Percentiles rank a stretch among this genome's conserved stretches.
Conservation (phyloP, 345 rosid genomes). For the Acer campestre region DNA sequence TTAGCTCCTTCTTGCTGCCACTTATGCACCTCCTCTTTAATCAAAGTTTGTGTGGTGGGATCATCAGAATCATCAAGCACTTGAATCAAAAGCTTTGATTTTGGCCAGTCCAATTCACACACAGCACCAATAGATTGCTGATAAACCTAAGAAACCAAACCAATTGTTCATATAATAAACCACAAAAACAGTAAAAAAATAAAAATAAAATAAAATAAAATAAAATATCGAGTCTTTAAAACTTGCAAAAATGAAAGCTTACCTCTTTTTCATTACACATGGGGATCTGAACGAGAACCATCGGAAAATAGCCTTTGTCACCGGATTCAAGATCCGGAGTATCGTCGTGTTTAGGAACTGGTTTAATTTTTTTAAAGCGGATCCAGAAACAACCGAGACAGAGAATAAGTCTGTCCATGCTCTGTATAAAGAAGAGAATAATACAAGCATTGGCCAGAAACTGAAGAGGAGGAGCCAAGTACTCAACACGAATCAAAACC, state of each 20-base stretch:
- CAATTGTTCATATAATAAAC: not conserved
- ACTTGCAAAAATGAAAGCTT: not conserved
- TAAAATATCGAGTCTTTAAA: too few species aligned
- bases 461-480: conserved; percentile 91
- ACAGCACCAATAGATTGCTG: conserved; percentile 93
- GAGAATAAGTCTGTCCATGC: conserved; percentile 77
- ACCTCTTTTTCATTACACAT: conserved; percentile 99
- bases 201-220: too few species aligned
- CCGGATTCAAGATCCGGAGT: conserved; percentile 73
- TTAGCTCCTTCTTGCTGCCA: conserved; percentile 88
- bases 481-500: conserved; percentile 82
- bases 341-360: conserved; percentile 50
- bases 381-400: conserved; percentile 97
- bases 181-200: not conserved
- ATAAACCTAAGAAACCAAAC: conserved; percentile 59
- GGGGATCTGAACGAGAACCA: conserved; percentile 96
- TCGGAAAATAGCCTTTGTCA: conserved; percentile 65
- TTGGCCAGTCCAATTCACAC: conserved; percentile 95
- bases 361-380: conserved; percentile 73
- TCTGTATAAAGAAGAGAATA: conserved; percentile 83
- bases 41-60: conserved; percentile 63
- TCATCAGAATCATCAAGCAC: conserved; percentile 93
- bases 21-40: conserved; percentile 81
- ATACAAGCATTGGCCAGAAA: conserved; percentile 84
- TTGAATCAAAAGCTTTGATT: conserved; percentile 73